Base-by-base conservation (phyloP, 352 stramenopile genomes). In the Globisporangium okanoganense region DNA sequence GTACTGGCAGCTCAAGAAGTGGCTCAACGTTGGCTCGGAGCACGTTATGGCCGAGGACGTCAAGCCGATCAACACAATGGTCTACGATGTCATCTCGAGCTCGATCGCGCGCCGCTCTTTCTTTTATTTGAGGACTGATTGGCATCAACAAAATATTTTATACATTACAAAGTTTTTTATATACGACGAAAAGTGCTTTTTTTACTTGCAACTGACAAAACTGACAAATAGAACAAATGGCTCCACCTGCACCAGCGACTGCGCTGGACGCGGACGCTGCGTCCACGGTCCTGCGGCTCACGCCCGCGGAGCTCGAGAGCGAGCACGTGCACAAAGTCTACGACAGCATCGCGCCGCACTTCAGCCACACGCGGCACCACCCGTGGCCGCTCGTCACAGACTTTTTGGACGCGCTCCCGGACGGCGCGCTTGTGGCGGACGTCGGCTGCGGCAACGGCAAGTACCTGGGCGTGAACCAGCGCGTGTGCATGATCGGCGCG, bases 281-380 rank as follows among this genome's bases (percentile, higher is more conserved):
- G 8, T 20, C 33, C 14, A 22, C 36, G 16, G 24, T 24, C 33
- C 35, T 36, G 36, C 25, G 24, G 27, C 68, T 90, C 47, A 55
- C 59, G 22, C 76, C 85, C 10, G 76, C 78, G n/a, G 63, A 70
- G 31, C 65, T 95, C 14, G 85, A 95, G 69, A 66, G 66, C 13
- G 76, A 95, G 66, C 82, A 95, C 56, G 83, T 95, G 47, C 85
- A 93, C 64, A 87, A 88, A 24, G 82, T 95, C 18, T 95, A 93
- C 73, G 83, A 93, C 67, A 75, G 76, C 59, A 95, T 95, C 59
- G 85, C 85, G 40, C 75, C 78, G 48, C 85, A 95, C 64, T 93
- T 93, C 56, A 92, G 77, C 61, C 85, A 91, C 61, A 93, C 83
- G n/a, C 75, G 85, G 31, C 85, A 95, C 53, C 72, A 86, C 41